phyloP scores from a whole-genome alignment of 2,329 filamentous ascomycete species.

The Hypoxylon sp. region DNA sequence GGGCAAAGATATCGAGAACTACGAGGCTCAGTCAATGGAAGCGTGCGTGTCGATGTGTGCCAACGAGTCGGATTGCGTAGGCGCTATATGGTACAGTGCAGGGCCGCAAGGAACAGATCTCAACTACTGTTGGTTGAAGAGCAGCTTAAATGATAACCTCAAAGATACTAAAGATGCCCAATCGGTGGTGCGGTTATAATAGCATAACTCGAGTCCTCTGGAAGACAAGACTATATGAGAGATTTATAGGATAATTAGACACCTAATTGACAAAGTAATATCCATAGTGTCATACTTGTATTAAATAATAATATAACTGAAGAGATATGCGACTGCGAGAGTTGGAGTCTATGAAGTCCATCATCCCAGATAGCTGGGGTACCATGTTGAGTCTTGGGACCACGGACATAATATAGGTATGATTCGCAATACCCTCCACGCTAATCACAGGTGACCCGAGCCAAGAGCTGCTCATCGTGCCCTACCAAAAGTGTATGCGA shows the following conservation, averaged over 20 bases:
- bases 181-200: conserved; percentile 44
- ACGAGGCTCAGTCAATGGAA: conserved; percentile 47
- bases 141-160: conserved; percentile 38
- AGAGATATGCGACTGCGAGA: neutral
- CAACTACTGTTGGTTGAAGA: conserved; percentile 53
- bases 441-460: too few species aligned
- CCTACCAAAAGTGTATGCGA: too few species aligned
- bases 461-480: too few species aligned
- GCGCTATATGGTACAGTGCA: conserved; percentile 50
- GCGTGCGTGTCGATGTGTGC: conserved; percentile 48
- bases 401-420: too few species aligned
- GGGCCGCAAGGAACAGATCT: conserved; percentile 51
- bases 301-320: neutral
- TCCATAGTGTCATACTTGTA: neutral
- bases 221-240: neutral
- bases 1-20: conserved; percentile 48
- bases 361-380: neutral
- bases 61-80: conserved; percentile 40
- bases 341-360: neutral
- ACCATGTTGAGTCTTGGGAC: neutral
- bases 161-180: conserved; percentile 46
- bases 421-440: too few species aligned
- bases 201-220: neutral
- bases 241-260: neutral
- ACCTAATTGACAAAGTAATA: neutral